Evolutionary conservation across 148 eudicot species (phyloP).

Genomic region (Oxyria digyna): DNA sequence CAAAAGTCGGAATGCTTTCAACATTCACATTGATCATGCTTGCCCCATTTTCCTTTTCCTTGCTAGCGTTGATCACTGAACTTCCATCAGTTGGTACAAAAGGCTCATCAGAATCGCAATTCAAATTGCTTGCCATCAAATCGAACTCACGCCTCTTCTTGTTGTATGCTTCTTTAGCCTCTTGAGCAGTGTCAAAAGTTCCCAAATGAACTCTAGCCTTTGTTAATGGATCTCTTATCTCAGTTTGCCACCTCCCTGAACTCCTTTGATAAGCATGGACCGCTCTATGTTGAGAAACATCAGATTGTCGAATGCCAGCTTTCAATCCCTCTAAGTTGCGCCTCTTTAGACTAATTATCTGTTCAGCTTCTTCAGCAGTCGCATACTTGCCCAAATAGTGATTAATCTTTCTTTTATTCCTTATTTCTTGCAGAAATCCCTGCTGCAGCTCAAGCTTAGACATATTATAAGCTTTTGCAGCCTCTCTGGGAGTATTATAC

Average conservation of each 20-base stretch:
- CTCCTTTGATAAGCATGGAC: neutral
- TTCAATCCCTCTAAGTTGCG: too few relatives aligned
- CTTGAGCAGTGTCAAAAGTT: neutral
- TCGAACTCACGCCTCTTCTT: neutral
- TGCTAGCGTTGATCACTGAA: neutral
- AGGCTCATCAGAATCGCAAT: neutral
- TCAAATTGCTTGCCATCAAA: neutral
- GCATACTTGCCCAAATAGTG: too few relatives aligned
- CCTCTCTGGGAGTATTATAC: neutral
- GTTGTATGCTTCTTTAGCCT: neutral
- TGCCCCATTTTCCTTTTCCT: too few relatives aligned
- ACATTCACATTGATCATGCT: neutral
- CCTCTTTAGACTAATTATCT: too few relatives aligned
- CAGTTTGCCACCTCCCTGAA: neutral
- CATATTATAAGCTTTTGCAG: neutral
- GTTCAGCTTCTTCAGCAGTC: too few relatives aligned
- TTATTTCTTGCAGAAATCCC: neutral
- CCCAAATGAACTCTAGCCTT: conserved; percentile 1
- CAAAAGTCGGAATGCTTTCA: too few relatives aligned
- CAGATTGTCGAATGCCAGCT: too few relatives aligned
- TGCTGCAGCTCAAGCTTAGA: neutral
- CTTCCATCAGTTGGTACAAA: neutral
- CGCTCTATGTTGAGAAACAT: too few relatives aligned
- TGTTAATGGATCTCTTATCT: neutral
- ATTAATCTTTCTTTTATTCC: too few relatives aligned